phyloP scores from a whole-genome alignment of 129 eudicot genomes.

The Ambrosia trifida region DNA sequence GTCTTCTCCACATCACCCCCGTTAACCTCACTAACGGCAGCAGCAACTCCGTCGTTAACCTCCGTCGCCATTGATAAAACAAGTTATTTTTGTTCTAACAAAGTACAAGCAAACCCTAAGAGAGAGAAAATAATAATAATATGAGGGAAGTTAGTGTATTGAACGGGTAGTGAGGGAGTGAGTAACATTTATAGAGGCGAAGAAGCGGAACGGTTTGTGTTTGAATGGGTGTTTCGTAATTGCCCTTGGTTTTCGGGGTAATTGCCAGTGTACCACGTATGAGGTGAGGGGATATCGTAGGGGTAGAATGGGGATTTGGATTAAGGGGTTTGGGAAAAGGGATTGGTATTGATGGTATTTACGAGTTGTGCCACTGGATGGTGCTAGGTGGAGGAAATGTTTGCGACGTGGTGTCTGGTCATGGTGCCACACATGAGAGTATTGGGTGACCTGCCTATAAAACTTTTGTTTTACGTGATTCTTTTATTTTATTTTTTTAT shows the following conservation, averaged over 20 bases:
- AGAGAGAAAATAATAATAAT: slow-evolving; percentile 40
- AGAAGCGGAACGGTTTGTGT: slow-evolving; percentile 60
- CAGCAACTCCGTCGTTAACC: slow-evolving; percentile 42
- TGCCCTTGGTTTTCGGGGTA: slow-evolving; percentile 6
- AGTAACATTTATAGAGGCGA: slow-evolving; percentile 46
- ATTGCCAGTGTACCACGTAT: slow-evolving; percentile 4
- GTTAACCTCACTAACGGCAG: slow-evolving; percentile 24
- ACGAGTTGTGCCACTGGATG: slow-evolving; percentile 22
- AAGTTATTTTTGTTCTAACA: background rate
- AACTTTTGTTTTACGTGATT: slow-evolving; percentile 31
- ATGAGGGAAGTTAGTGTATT: slow-evolving; percentile 10
- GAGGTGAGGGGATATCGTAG: background rate
- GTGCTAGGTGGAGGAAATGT: slow-evolving; percentile 31
- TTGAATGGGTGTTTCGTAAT: slow-evolving; percentile 27
- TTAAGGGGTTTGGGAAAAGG: background rate
- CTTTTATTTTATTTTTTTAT: background rate
- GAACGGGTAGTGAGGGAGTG: slow-evolving; percentile 27
- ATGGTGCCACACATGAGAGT: slow-evolving; percentile 30
- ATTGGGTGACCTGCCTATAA: slow-evolving; percentile 41
- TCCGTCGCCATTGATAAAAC: slow-evolving; percentile 33
- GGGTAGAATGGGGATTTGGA: slow-evolving; percentile 20
- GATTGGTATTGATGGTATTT: slow-evolving; percentile 2
- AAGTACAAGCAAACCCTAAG: slow-evolving; percentile 33
- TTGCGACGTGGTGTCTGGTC: slow-evolving; percentile 31
- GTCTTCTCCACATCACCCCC: slow-evolving; percentile 37